These are phyloP conservation scores for Silene coronaria DNA, from an alignment of 179 eudicot species.

Conservation along the genomic window DNA sequence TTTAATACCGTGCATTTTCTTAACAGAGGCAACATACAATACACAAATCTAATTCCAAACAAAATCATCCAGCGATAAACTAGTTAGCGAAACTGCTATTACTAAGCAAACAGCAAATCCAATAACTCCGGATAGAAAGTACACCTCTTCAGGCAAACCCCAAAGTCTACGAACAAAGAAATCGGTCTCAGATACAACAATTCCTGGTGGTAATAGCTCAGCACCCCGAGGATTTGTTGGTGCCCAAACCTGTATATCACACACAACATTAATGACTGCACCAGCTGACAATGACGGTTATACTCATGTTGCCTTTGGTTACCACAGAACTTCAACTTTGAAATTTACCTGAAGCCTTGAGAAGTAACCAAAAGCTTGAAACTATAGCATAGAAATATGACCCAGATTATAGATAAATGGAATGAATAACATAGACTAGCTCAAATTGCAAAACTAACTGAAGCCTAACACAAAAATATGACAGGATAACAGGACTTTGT, in stretches of 20 bases:
- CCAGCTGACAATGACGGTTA: conserved; percentile 1
- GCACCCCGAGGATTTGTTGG: conserved; percentile 72
- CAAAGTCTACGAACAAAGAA: conserved; percentile 53
- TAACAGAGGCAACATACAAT: background rate
- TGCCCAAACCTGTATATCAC: conserved; percentile 36
- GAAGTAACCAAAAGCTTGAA: background rate
- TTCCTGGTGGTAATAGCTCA: conserved; percentile 64
- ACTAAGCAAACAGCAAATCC: background rate
- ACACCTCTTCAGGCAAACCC: conserved; percentile 67
- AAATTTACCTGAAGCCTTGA: background rate
- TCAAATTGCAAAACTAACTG: background rate
- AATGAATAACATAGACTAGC: background rate
- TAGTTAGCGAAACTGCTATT: background rate
- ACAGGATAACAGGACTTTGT: background rate
- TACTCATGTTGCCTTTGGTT: background rate
- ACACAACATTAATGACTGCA: background rate
- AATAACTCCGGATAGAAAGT: conserved; percentile 3
- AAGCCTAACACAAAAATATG: background rate
- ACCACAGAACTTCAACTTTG: background rate
- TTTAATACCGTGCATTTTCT: background rate
- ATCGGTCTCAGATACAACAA: conserved; percentile 57
- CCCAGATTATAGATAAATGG: background rate
- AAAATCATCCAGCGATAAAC: background rate
- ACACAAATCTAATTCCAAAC: background rate
- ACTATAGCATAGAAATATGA: background rate